These are phyloP conservation scores for Trichocladium antarcticum DNA, from an alignment of 495 filamentous ascomycete genomes.

Conservation along the genomic window DNA sequence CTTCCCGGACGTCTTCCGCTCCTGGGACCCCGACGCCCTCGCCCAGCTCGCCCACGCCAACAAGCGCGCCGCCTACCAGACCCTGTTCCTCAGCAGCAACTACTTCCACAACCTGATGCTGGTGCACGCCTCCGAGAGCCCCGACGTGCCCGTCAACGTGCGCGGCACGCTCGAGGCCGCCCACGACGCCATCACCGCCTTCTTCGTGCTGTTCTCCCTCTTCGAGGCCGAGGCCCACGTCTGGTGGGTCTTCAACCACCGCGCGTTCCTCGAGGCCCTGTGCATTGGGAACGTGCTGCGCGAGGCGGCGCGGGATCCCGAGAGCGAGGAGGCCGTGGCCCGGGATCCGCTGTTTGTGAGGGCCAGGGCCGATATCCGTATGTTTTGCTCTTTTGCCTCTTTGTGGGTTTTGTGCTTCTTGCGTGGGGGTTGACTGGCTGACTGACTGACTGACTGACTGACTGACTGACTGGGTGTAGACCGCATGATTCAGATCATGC, in stretches of 20 bases:
- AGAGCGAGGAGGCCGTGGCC: constrained; percentile 23
- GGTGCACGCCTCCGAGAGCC: constrained; percentile 49
- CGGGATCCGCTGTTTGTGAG: constrained; percentile 45
- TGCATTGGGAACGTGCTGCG: constrained; percentile 39
- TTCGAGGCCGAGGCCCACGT: constrained; percentile 56
- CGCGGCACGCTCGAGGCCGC: constrained; percentile 57
- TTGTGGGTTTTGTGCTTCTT: background rate
- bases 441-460: constrained; percentile 4
- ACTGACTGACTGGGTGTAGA: constrained; percentile 18
- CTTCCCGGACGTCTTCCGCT: constrained; percentile 52
- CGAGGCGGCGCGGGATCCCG: constrained; percentile 27
- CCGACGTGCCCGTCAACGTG: constrained; percentile 50
- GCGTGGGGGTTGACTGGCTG: too few species aligned
- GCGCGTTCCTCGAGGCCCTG: constrained; percentile 58
- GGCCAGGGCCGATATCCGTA: constrained; percentile 46
- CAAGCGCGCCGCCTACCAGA: constrained; percentile 52
- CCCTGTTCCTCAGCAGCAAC: constrained; percentile 56
- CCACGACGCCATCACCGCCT: constrained; percentile 49
- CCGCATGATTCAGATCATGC: constrained; percentile 49
- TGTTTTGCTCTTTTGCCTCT: constrained; percentile 18
- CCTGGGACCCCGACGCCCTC: constrained; percentile 46
- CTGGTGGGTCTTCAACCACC: constrained; percentile 69
- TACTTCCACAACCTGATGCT: constrained; percentile 69
- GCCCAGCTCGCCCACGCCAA: constrained; percentile 38
- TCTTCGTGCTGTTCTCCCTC: constrained; percentile 53